Base-by-base conservation (phyloP, 1,284 basidiomycete species). In the Acaromyces ingoldii region DNA sequence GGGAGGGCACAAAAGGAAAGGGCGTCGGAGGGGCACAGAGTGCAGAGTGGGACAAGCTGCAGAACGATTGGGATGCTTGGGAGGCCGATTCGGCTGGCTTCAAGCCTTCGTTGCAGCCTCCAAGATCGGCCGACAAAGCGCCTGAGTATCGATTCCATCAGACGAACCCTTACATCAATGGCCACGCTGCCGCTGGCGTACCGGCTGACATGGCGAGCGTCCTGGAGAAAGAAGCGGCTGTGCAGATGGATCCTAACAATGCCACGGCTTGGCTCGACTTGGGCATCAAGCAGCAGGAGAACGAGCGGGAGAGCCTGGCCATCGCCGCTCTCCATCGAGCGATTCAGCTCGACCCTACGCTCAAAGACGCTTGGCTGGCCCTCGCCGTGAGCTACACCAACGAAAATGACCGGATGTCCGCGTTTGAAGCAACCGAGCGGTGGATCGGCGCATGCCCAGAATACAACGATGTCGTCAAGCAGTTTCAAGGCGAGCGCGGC, bases 231-330 rank as follows among this genome's bases (percentile, higher is more conserved):
- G 93, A 98, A 78, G 92, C 91, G 3, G 83, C 82, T 6, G 91
- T 95, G 7, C 89, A 95, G 72, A 81, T 81, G 37, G 82, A 91
- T 63, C 85, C 87, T 33, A 79, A 76, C 0, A 82, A 88, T 59
- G 85, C 88, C 0, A 69, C 77, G 31, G 86, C 86, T 6, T 99
- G 93, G 93, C 91, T 84, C 70, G 83, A 87, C 55, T 84, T 98
- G 40, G 93, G 95, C 24, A 85, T 99, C 41, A 93, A 91, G 77
- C 95, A 98, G 74, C 93, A 99, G 77, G 93, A 96, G 77, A 96
- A 95, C 75, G 93, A 99, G 76, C 85, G 92, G 21, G 93, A 99
- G 77, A 81, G 83, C 21, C 86, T 90, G 67, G 95, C 93, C 4
- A 84, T 98, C 46, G 81, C 85, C 42, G 95, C 93, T 0, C 81